Base-by-base conservation (phyloP, 1,284 basidiomycete genomes). In the Cryptococcus floricola region DNA sequence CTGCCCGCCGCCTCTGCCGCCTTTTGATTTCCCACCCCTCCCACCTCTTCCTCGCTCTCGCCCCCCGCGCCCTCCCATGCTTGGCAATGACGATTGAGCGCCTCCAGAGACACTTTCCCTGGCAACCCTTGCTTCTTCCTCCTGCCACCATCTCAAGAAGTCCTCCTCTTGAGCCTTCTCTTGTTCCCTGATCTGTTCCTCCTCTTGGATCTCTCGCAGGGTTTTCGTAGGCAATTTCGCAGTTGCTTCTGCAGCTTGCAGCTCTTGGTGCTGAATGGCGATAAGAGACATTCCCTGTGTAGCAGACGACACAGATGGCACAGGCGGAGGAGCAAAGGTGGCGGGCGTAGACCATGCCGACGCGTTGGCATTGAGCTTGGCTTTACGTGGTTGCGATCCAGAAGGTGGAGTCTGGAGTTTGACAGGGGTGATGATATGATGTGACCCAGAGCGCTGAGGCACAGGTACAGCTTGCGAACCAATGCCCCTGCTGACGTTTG, bases 91-190 rank as follows among this genome's bases (percentile, higher is more conserved):
- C 39, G 31, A 14, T 23, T 38, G 39, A 14, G 27, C 18, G 28
- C 38, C 31, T 39, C 39, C 19, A 44, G 3, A 37, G 31, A 25
- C 52, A 48, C 58, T 65, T 28, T 78, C 76, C 69, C 84, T 82
- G 41, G 78, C 63, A 52, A 87, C 73, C 12, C 87, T 80, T 58
- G 84, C 85, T 75, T 92, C 88, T 71, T 93, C 90, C 5, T 81
- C 84, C 1, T 83, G 79, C 90, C 91, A 93, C 91, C 90, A 93
- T 60, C 80, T 81, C 73, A 92, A 74, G 69, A 93, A 94, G 55
- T 89, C 87, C 2, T 79, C 83, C 73, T 92, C 90, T 38, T 80
- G 80, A 58, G 81, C 83, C 39, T 80, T 79, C 3, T 79, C 83
- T 14, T 60, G 56, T 39, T 70, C 63, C 1, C 60, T 61, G 2